Base-by-base conservation (phyloP, 2,329 filamentous ascomycete species). In the Monosporascus sp. region DNA sequence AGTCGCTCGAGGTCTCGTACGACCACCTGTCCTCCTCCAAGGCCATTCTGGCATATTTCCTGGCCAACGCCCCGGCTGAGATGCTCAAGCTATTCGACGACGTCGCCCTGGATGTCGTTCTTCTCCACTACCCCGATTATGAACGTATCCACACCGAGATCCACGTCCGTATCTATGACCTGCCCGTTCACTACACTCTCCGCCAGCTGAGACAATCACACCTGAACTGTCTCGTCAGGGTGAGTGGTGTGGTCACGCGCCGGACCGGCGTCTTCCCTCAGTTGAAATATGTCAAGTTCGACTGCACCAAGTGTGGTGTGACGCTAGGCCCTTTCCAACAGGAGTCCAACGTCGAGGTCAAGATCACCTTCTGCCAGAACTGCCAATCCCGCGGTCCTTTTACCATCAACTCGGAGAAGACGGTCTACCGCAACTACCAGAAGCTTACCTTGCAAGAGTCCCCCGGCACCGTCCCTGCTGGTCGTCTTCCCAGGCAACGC, bases 361-460 rank as follows among this genome's bases (percentile, higher is more conserved):
- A 93, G 74, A 90, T 99, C 62, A 90, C 89, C 0, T 99, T 89
- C 77, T 99, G 94, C 69, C 93, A 97, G 68, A 94, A 89, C 69
- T 99, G 94, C 73, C 93, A 97, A 73, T 95, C 90, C 39, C 86
- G 90, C 41, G 94, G 94, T 0, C 95, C 94, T 0, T 99, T 99
- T 67, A 96, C 87, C 0, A 77, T 99, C 60, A 97, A 97, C 74
- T 94, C 91, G 4, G 94, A 97, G 70, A 95, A 96, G 78, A 99
- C 94, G 0, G 89, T 99, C 17, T 99, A 99, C 74, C 88, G 94
- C 58, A 99, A 99, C 72, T 99, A 97, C 73, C 94, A 99, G 71
- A 99, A 97, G 69, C 78, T 99, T 63, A 99, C 94, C 0, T 81
- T 99, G 14, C 94, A 99, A 67, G 94, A 99, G 71, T 96, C 95